Percentiles rank a stretch among this genome's conserved stretches.
phyloP scores from a whole-genome alignment of 208 protist genomes.

The Trypanosoma melophagium region DNA sequence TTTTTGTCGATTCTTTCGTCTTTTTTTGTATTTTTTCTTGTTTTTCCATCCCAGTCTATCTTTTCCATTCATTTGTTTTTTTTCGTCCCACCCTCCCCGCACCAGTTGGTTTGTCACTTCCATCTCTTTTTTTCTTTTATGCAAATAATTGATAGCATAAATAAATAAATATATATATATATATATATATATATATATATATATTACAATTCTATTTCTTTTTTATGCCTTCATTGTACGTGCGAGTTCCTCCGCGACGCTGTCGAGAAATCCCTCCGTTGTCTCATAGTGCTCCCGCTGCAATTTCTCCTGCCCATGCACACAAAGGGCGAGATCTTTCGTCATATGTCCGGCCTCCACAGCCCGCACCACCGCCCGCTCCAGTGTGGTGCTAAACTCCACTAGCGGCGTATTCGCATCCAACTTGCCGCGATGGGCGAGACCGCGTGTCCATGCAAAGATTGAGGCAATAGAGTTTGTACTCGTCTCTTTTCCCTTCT shows the following conservation, averaged over 20 bases:
- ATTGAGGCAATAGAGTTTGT: slow-evolving; percentile 98
- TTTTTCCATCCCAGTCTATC: too few relatives aligned
- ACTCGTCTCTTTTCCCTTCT: slow-evolving; percentile 95
- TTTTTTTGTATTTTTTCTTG: too few relatives aligned
- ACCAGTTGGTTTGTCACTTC: too few relatives aligned
- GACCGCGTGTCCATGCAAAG: slow-evolving; percentile 97
- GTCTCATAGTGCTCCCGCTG: slow-evolving; percentile 87
- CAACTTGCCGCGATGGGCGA: slow-evolving; percentile 94
- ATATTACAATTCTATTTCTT: background rate
- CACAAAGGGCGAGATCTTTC: slow-evolving; percentile 97
- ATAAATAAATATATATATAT: too few relatives aligned
- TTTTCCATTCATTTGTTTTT: too few relatives aligned
- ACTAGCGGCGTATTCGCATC: slow-evolving; percentile 92
- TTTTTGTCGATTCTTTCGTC: too few relatives aligned
- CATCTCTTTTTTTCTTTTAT: too few relatives aligned
- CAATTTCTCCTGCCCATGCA: slow-evolving; percentile 80
- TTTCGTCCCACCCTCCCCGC: too few relatives aligned
- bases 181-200: too few relatives aligned
- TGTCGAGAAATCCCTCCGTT: slow-evolving; percentile 89
- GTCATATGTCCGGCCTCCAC: slow-evolving; percentile 96
- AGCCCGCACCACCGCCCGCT: slow-evolving; percentile 89
- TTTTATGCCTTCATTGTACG: slow-evolving; percentile 18
- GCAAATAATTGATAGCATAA: too few relatives aligned
- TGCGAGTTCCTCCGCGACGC: slow-evolving; percentile 54
- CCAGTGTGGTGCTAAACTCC: slow-evolving; percentile 86